phyloP scores from a whole-genome alignment of 352 stramenopile genomes.

The Globisporangium paddicum region DNA sequence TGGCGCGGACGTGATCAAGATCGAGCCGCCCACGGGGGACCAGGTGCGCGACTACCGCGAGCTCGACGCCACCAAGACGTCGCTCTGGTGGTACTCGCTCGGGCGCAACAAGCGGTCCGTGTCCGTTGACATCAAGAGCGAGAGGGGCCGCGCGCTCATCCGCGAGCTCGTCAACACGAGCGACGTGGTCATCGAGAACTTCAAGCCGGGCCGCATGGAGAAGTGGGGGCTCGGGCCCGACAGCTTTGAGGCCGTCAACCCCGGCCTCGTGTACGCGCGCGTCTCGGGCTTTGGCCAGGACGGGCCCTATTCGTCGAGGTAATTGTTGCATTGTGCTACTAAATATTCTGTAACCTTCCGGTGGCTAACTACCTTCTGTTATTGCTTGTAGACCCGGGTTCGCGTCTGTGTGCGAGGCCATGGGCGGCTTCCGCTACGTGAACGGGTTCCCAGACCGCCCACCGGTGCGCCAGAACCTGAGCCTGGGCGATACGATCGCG shows the following conservation, averaged over 20 bases:
- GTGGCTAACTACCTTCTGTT: too few species aligned
- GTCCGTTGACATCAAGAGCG: conserved; percentile 74
- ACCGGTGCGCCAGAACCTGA: conserved; percentile 78
- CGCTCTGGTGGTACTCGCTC: conserved; percentile 88
- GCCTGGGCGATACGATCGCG: conserved; percentile 78
- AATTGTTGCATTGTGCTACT: too few species aligned
- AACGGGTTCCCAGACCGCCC: conserved; percentile 82
- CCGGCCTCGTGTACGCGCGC: conserved; percentile 78
- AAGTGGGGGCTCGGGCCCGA: conserved; percentile 80
- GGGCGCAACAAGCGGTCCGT: conserved; percentile 87
- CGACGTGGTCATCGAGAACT: conserved; percentile 89
- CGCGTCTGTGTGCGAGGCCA: conserved; percentile 83
- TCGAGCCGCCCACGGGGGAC: conserved; percentile 82
- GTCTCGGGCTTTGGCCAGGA: conserved; percentile 83
- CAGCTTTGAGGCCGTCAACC: conserved; percentile 66
- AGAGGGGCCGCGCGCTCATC: conserved; percentile 57
- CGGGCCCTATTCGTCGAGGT: conserved; percentile 70
- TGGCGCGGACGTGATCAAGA: conserved; percentile 89
- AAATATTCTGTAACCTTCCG: too few species aligned
- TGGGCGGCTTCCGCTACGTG: conserved; percentile 83
- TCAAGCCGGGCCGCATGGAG: conserved; percentile 85
- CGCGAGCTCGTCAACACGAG: conserved; percentile 65
- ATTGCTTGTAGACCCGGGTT: conserved; percentile 70
- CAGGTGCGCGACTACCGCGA: conserved; percentile 78
- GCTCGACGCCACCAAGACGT: conserved; percentile 68